Evolutionary conservation across 768 basidiomycete genomes (phyloP).

Genomic region (Suillus luteus): DNA sequence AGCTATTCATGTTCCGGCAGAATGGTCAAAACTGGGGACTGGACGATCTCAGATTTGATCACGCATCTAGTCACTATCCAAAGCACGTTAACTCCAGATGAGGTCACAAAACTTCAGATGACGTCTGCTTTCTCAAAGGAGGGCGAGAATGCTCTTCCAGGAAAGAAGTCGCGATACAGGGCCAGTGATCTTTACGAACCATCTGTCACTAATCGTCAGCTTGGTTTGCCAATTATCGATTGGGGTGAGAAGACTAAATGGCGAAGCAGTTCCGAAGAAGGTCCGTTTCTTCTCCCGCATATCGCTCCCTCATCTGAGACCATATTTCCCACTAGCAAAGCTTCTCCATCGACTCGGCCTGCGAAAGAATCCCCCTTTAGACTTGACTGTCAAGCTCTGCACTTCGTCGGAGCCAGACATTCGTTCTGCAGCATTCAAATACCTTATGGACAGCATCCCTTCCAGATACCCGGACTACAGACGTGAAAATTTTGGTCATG

Average conservation of each 20-base stretch:
- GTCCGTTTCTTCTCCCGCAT: slow-evolving; percentile 38
- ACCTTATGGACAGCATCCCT: slow-evolving; percentile 74
- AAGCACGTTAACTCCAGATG: slow-evolving; percentile 54
- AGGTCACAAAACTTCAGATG: slow-evolving; percentile 55
- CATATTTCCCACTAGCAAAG: slow-evolving; percentile 54
- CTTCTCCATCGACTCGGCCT: slow-evolving; percentile 76
- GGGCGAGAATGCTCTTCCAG: slow-evolving; percentile 24
- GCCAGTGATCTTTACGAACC: slow-evolving; percentile 89
- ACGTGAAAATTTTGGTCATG: slow-evolving; percentile 51
- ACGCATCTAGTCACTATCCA: slow-evolving; percentile 87
- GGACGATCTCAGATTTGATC: slow-evolving; percentile 83
- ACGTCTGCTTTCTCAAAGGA: slow-evolving; percentile 81
- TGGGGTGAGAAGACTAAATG: slow-evolving; percentile 84
- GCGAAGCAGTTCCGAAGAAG: slow-evolving; percentile 84
- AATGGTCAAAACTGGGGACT: slow-evolving; percentile 88
- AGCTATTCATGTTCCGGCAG: slow-evolving; percentile 37
- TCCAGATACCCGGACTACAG: slow-evolving; percentile 62
- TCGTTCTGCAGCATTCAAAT: slow-evolving; percentile 70
- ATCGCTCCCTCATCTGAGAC: not conserved
- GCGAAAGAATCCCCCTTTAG: slow-evolving; percentile 66
- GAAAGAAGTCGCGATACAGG: slow-evolving; percentile 47
- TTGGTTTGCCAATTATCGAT: slow-evolving; percentile 82
- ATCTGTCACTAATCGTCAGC: slow-evolving; percentile 60
- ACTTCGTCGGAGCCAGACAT: slow-evolving; percentile 52
- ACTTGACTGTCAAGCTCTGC: slow-evolving; percentile 68